These are phyloP conservation scores for Chalaropsis ovoidea DNA, from an alignment of 2,329 filamentous ascomycete species.

Conservation along the genomic window DNA sequence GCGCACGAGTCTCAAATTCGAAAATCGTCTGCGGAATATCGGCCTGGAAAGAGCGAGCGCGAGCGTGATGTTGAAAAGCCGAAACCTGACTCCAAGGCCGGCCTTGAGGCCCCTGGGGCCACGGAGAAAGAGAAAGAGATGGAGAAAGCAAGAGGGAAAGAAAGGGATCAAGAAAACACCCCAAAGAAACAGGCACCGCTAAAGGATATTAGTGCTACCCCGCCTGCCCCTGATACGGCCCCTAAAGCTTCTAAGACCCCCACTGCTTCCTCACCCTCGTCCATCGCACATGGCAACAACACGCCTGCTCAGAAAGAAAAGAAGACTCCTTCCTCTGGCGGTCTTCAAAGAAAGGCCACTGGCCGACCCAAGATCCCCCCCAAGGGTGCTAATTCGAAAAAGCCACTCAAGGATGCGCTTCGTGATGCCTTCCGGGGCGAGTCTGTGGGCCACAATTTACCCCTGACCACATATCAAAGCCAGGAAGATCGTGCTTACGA, in stretches of 20 bases:
- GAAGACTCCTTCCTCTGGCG: slow-evolving; percentile 33
- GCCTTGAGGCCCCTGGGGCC: too few relatives aligned
- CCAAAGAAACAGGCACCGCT: slow-evolving; percentile 14
- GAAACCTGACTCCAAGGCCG: slow-evolving; percentile 2
- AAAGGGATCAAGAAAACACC: slow-evolving; percentile 18
- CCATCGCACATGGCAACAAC: slow-evolving; percentile 27
- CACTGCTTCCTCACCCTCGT: neutral
- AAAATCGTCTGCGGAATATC: slow-evolving; percentile 20
- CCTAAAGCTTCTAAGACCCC: slow-evolving; percentile 16
- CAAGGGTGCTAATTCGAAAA: slow-evolving; percentile 32
- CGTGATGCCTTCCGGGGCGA: slow-evolving; percentile 55
- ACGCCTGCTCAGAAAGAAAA: slow-evolving; percentile 26
- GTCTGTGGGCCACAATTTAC: slow-evolving; percentile 41
- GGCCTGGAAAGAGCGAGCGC: neutral
- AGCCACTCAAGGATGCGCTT: slow-evolving; percentile 47
- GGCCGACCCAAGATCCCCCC: slow-evolving; percentile 38
- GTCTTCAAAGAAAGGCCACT: slow-evolving; percentile 47
- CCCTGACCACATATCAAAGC: slow-evolving; percentile 41
- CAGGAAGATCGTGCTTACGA: slow-evolving; percentile 36
- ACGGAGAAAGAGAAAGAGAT: slow-evolving; percentile 24
- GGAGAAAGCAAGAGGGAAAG: slow-evolving; percentile 28
- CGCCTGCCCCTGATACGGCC: slow-evolving; percentile 11
- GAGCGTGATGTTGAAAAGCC: neutral
- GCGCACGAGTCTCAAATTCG: slow-evolving; percentile 25
- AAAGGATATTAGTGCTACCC: neutral